Evolutionary conservation across 208 protist species (phyloP).

Genomic region (Leishmania gerbilli): DNA sequence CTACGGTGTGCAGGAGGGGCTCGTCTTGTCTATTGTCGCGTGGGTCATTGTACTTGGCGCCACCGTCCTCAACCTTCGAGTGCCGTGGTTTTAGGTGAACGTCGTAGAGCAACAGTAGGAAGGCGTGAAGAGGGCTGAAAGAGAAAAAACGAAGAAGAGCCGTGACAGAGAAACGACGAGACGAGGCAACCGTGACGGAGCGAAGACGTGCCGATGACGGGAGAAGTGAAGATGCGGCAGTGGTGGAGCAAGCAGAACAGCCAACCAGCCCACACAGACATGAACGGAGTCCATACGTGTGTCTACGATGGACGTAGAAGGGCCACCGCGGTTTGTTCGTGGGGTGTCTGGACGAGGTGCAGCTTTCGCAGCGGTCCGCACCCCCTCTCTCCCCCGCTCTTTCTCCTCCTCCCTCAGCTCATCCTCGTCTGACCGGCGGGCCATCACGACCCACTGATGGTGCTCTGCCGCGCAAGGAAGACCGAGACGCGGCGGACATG

Average conservation of each 20-base stretch:
- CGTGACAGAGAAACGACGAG: neutral
- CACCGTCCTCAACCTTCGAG: conserved; percentile 44
- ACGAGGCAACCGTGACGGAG: neutral
- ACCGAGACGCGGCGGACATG: too few relatives aligned
- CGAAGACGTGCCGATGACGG: neutral
- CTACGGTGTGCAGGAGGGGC: conserved; percentile 58
- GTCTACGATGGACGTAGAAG: neutral
- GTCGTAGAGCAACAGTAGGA: neutral
- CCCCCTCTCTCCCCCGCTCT: too few relatives aligned
- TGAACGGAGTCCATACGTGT: neutral
- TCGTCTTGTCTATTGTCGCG: conserved; percentile 48
- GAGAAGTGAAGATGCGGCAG: too few relatives aligned
- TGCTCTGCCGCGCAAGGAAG: too few relatives aligned
- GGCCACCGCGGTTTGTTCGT: too few relatives aligned
- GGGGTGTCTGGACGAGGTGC: too few relatives aligned
- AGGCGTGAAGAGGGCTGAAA: neutral
- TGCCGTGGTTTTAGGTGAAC: conserved; percentile 36
- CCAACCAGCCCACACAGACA: neutral
- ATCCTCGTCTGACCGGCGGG: too few relatives aligned
- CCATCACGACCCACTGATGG: too few relatives aligned
- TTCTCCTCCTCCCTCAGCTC: too few relatives aligned
- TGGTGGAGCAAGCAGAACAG: neutral
- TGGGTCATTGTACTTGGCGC: conserved; percentile 40
- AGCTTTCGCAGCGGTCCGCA: too few relatives aligned
- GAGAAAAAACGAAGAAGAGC: neutral